Evolutionary conservation across 768 basidiomycete species (phyloP).

Genomic region (Collybia nuda): DNA sequence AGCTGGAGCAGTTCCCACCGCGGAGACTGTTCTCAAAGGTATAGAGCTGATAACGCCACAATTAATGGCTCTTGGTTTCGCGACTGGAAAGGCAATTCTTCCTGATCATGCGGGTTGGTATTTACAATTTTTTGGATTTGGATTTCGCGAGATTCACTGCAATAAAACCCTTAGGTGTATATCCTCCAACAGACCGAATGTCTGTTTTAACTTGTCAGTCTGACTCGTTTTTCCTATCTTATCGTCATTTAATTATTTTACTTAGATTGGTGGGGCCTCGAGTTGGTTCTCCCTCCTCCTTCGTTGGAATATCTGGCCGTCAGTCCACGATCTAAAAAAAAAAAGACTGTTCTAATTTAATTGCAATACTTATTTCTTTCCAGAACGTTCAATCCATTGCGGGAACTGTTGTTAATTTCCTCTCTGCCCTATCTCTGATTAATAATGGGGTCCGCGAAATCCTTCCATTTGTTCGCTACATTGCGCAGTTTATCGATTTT

Average conservation of each 20-base stretch:
- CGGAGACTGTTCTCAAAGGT: conserved; percentile 69
- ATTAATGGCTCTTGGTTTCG: conserved; percentile 76
- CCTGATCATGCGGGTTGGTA: conserved; percentile 64
- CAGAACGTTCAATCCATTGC: conserved; percentile 64
- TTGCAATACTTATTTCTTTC: not conserved
- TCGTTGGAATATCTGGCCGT: conserved; percentile 62
- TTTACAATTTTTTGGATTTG: not conserved
- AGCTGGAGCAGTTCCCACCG: conserved; percentile 74
- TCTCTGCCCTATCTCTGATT: conserved; percentile 69
- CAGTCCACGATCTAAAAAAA: conserved; percentile 25
- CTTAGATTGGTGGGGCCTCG: conserved; percentile 90
- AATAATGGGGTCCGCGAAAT: conserved; percentile 80
- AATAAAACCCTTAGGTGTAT: conserved; percentile 40
- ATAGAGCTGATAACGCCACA: conserved; percentile 72
- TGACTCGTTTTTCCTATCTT: not conserved
- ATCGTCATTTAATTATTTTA: conserved; percentile 1
- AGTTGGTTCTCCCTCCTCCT: conserved; percentile 72
- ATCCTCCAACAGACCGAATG: conserved; percentile 76
- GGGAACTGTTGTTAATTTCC: conserved; percentile 64
- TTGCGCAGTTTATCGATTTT: conserved; percentile 74
- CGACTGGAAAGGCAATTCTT: conserved; percentile 61
- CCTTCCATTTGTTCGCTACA: conserved; percentile 81
- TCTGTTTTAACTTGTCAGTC: conserved; percentile 76
- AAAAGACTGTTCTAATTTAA: not conserved
- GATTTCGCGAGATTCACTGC: conserved; percentile 2